These are phyloP conservation scores for Thamnidium elegans DNA, from an alignment of 192 early-diverging fungal species.

Conservation along the genomic window DNA sequence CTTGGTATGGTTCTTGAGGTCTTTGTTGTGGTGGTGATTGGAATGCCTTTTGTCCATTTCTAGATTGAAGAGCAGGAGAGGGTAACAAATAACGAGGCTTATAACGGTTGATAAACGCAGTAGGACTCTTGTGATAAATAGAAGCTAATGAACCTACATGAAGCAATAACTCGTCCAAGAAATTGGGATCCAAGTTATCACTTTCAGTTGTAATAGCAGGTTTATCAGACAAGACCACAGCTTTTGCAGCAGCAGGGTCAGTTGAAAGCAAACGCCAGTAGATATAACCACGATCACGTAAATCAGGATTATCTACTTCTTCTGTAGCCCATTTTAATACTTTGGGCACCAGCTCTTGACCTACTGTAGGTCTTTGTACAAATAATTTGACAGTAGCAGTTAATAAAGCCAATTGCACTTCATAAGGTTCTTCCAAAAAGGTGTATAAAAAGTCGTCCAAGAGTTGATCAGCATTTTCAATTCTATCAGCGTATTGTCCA, in stretches of 20 bases:
- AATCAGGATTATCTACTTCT: conserved; percentile 93
- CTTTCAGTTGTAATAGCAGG: conserved; percentile 93
- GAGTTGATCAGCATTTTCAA: conserved; percentile 93
- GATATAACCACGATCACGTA: conserved; percentile 96
- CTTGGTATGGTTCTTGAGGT: not conserved
- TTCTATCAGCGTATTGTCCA: conserved; percentile 96
- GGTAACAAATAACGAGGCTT: conserved; percentile 53
- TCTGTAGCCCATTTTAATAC: conserved; percentile 94
- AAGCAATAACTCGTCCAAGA: conserved; percentile 86
- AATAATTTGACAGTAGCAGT: conserved; percentile 97
- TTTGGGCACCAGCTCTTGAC: conserved; percentile 91
- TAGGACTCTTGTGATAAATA: conserved; percentile 89
- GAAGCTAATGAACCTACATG: conserved; percentile 86
- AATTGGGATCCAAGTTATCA: conserved; percentile 80
- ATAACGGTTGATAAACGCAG: conserved; percentile 75
- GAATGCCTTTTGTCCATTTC: conserved; percentile 14
- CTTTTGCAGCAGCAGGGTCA: conserved; percentile 88
- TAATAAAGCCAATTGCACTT: conserved; percentile 90
- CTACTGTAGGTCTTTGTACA: conserved; percentile 86
- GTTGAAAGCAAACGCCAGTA: conserved; percentile 97
- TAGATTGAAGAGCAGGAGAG: conserved; percentile 45
- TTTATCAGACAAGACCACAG: conserved; percentile 89
- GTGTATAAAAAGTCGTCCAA: conserved; percentile 84
- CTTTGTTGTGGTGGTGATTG: not conserved
- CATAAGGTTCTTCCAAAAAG: conserved; percentile 85